These are phyloP conservation scores for Paramecium biaurelia DNA, from an alignment of 73 alveolate species.

Conservation along the genomic window DNA sequence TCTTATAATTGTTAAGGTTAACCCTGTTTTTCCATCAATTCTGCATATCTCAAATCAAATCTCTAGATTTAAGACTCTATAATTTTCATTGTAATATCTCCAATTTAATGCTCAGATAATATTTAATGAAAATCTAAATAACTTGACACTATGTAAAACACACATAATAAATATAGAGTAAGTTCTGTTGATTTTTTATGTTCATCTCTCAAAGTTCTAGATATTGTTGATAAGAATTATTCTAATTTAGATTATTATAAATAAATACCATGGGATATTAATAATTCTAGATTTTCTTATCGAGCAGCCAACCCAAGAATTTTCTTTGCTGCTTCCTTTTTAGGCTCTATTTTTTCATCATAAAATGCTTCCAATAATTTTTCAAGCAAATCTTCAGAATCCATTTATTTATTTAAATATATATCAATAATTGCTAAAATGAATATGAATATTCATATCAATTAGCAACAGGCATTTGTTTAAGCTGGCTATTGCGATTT, in stretches of 20 bases:
- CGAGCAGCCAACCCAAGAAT: background rate
- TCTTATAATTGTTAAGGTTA: conserved; percentile 68
- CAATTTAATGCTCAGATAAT: conserved; percentile 86
- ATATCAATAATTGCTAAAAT: background rate
- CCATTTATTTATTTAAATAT: background rate
- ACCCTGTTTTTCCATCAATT: conserved; percentile 68
- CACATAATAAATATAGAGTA: conserved; percentile 85
- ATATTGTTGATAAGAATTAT: conserved; percentile 26
- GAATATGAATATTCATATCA: background rate
- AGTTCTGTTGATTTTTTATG: conserved; percentile 89
- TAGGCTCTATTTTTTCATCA: conserved; percentile 41
- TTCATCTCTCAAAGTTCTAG: conserved; percentile 91
- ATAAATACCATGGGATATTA: conserved; percentile 18
- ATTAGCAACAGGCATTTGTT: background rate
- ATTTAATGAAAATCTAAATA: conserved; percentile 89
- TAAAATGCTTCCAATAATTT: conserved; percentile 31
- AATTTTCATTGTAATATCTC: conserved; percentile 92
- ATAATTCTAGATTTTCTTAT: background rate
- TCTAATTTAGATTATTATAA: background rate
- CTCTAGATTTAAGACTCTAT: conserved; percentile 91
- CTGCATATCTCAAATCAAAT: conserved; percentile 84
- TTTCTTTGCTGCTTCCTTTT: conserved; percentile 3
- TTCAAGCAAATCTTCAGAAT: background rate
- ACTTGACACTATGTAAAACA: conserved; percentile 92
- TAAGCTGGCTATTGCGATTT: background rate